Base-by-base conservation (phyloP, 805 yeast genomes). In the Hanseniaspora mollemarum region DNA sequence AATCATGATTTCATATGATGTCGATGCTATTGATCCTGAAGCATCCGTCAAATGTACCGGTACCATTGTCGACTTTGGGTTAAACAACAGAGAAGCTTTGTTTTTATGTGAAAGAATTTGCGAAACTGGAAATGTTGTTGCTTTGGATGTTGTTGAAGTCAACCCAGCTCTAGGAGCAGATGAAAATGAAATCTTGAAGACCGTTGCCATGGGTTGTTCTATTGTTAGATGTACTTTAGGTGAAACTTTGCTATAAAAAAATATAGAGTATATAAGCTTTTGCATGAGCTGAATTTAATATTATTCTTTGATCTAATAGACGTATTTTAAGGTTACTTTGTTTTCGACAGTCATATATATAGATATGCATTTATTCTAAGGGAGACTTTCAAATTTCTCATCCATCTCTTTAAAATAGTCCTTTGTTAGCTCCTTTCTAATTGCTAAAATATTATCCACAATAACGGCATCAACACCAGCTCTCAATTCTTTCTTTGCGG, bases 401-500 rank as follows among this genome's bases (percentile, higher is more conserved):
- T 42, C 46, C 15, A 25, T 24, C 16, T 49, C 43, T 29, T 41
- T 43, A n/a, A 49, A 40, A 16, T 42, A 43, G 24, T 49, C 63
- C 43, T 62, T 67, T 8, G 77, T 75, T 54, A 88, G 71, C 7
- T 85, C 95, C 58, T 82, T 82, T 61, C 95, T 73, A n/a, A 88
- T 94, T 0, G 95, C 96, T 60, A 88, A 71, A 1, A 90, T 97
- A 51, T 86, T 81, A 66, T 90, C 97, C 2, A 86, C 96, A 67
- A 90, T 90, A n/a, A 90, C 96, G 0, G 98, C 98, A 71, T 90
- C 97, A 12, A 90, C 95, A 8, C 97, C 97, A 3, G 94, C 88
- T 55, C 78, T 79, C 81, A 90, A 81, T 65, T 90, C 96, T 52
- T 83, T 69, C 57, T 78, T 80, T 26, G 94, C 87, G 54, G 80